phyloP scores from a whole-genome alignment of 1,284 basidiomycete genomes.

The Malassezia cuniculi region DNA sequence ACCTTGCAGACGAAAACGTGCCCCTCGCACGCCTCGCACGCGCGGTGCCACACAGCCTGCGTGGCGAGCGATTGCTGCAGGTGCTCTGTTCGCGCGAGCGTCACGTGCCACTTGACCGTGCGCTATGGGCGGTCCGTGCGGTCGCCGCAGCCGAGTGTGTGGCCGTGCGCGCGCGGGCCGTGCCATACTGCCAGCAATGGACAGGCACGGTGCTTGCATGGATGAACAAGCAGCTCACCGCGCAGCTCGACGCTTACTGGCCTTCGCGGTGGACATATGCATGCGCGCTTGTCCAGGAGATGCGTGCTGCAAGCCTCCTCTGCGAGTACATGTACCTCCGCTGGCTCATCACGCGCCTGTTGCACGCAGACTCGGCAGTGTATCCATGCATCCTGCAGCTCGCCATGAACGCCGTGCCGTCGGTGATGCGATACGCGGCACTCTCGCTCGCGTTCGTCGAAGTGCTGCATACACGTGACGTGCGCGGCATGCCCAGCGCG shows the following conservation, averaged over 20 bases:
- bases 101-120: conserved; percentile 64
- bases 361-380: conserved; percentile 63
- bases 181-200: conserved; percentile 69
- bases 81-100: conserved; percentile 54
- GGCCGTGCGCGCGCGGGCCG: conserved; percentile 25
- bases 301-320: conserved; percentile 68
- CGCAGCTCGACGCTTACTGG: not conserved
- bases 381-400: conserved; percentile 65
- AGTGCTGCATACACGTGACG: too few species aligned
- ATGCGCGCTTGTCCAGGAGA: conserved; percentile 56
- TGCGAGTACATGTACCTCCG: conserved; percentile 65
- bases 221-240: conserved; percentile 65
- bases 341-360: conserved; percentile 70
- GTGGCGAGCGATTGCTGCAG: conserved; percentile 79
- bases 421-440: conserved; percentile 1
- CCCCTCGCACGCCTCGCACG: conserved; percentile 74
- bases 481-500: too few species aligned
- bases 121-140: conserved; percentile 87
- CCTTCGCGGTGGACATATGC: conserved; percentile 70
- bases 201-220: conserved; percentile 73
- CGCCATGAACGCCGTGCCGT: conserved; percentile 37
- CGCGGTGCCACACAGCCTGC: conserved; percentile 82
- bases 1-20: conserved; percentile 75
- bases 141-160: conserved; percentile 91
- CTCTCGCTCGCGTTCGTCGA: not conserved